Evolutionary conservation across 805 yeast species (phyloP).

Genomic region (Candida ovalis): DNA sequence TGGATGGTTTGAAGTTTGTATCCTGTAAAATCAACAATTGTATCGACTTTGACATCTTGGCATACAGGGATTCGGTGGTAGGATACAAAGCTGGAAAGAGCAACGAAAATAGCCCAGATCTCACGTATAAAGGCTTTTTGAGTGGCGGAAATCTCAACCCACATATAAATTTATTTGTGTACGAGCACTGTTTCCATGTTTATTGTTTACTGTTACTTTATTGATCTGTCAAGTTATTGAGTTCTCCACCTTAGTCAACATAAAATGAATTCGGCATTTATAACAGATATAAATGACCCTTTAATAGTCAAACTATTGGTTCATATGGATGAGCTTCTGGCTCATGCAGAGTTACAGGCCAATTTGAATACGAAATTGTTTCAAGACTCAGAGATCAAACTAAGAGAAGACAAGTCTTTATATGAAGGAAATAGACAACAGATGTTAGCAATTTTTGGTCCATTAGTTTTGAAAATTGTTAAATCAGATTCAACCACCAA

Average conservation of each 20-base stretch:
- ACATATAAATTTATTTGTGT: neutral
- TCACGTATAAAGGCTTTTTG: neutral
- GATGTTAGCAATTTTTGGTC: constrained; percentile 15
- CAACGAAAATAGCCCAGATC: neutral
- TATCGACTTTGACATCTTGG: constrained; percentile 2
- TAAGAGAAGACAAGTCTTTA: constrained; percentile 16
- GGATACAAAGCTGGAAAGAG: no score
- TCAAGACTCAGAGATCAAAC: constrained; percentile 13
- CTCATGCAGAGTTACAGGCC: constrained; percentile 1
- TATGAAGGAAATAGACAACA: constrained; percentile 9
- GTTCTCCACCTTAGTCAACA: no score
- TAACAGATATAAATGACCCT: constrained; percentile 16
- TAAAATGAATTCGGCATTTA: constrained; percentile 5
- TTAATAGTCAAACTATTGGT: constrained; percentile 11
- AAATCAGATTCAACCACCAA: constrained; percentile 22
- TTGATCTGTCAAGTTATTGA: neutral
- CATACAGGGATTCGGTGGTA: no score
- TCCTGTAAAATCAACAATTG: constrained; percentile 18
- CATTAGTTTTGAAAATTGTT: constrained; percentile 21
- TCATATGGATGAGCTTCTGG: constrained; percentile 15
- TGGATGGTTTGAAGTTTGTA: constrained; percentile 34
- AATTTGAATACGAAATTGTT: constrained; percentile 15
- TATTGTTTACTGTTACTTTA: neutral
- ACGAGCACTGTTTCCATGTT: neutral
- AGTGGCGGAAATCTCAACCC: neutral